Percentiles rank a stretch among this genome's conserved stretches.
Conservation (phyloP, 768 basidiomycete species). For the Amanita jacksonii region DNA sequence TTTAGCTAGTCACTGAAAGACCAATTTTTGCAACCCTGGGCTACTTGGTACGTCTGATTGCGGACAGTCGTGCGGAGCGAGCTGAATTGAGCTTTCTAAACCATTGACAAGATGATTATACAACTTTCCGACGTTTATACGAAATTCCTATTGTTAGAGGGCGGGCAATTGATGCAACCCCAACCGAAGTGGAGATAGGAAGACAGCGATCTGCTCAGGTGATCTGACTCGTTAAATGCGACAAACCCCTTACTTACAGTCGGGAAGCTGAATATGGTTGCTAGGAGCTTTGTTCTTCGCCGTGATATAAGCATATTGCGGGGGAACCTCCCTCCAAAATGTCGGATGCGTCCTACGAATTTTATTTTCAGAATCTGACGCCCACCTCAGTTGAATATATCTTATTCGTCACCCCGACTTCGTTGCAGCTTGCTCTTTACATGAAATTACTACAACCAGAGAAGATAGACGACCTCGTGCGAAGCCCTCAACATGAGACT, state of each 20-base stretch:
- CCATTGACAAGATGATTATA: constrained; percentile 52
- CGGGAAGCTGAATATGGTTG: constrained; percentile 55
- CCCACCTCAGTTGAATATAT: constrained; percentile 81
- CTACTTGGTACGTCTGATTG: constrained; percentile 56
- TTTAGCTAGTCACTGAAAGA: constrained; percentile 31
- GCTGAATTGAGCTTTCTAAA: too few species aligned
- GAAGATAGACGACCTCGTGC: constrained; percentile 56
- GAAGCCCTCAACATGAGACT: constrained; percentile 66
- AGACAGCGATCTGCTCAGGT: constrained; percentile 74
- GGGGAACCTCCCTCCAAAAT: constrained; percentile 85
- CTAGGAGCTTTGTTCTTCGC: constrained; percentile 84
- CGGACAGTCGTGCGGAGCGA: too few species aligned
- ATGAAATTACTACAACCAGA: constrained; percentile 63
- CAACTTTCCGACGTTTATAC: constrained; percentile 70
- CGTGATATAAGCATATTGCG: constrained; percentile 77
- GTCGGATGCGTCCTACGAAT: constrained; percentile 33
- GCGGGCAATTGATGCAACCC: constrained; percentile 64
- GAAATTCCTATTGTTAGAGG: constrained; percentile 84
- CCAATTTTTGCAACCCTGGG: constrained; percentile 91
- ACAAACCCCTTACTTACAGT: neutral
- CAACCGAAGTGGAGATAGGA: constrained; percentile 69
- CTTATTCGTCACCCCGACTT: constrained; percentile 88
- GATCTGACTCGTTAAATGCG: neutral
- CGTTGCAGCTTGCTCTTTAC: constrained; percentile 76
- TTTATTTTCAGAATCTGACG: neutral